Evolutionary conservation across 805 yeast species (phyloP).

Genomic region (Schwanniomyces sp.): DNA sequence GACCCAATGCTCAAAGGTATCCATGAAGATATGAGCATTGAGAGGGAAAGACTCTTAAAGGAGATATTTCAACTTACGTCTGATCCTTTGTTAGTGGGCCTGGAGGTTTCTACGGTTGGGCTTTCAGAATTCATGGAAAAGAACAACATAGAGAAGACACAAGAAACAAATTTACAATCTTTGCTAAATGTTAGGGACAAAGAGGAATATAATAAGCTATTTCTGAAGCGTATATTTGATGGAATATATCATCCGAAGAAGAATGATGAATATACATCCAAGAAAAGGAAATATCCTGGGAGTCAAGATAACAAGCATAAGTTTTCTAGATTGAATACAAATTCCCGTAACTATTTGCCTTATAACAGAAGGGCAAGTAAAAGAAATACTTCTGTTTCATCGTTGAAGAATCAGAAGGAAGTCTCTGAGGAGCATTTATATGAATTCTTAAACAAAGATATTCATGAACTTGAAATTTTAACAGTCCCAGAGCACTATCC

Average conservation of each 20-base stretch:
- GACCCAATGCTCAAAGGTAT: conserved; percentile 1
- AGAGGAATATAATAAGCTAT: background rate
- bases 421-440: conserved; percentile 19
- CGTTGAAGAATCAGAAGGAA: conserved; percentile 11
- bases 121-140: conserved; percentile 5
- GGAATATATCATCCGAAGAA: background rate
- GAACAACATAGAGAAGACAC: conserved; percentile 15
- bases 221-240: conserved; percentile 3
- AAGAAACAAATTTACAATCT: conserved; percentile 14
- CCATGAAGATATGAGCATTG: conserved; percentile 3
- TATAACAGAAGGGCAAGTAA: background rate
- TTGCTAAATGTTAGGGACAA: conserved; percentile 5
- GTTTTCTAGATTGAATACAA: background rate
- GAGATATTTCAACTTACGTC: conserved; percentile 15
- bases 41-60: conserved; percentile 12
- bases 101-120: background rate
- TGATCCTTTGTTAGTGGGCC: conserved; percentile 16
- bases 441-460: conserved; percentile 19
- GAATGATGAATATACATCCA: background rate
- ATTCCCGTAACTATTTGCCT: background rate
- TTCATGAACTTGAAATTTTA: conserved; percentile 35
- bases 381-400: conserved; percentile 4
- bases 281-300: background rate
- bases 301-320: background rate
- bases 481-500: conserved; percentile 45